Percentiles rank a stretch among this genome's conserved stretches.
phyloP scores from a whole-genome alignment of 805 yeast species.

The Sugiyamaella marilandica region DNA sequence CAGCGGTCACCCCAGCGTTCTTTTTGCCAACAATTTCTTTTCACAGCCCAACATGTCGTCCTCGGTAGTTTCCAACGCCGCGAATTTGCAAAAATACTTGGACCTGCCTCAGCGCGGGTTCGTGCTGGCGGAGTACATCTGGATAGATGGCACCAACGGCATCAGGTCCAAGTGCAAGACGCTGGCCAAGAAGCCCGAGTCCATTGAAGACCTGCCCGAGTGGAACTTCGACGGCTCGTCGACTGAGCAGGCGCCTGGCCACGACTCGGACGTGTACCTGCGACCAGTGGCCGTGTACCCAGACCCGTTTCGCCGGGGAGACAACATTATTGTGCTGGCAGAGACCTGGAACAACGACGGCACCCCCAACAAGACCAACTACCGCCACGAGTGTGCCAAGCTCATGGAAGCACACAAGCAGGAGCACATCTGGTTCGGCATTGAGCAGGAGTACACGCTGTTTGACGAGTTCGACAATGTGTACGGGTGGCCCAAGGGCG shows the following conservation, averaged over 20 bases:
- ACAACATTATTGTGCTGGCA: constrained; percentile 88
- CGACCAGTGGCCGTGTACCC: constrained; percentile 94
- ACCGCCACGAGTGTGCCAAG: constrained; percentile 94
- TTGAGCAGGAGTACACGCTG: constrained; percentile 97
- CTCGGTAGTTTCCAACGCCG: constrained; percentile 49
- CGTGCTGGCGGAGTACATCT: constrained; percentile 92
- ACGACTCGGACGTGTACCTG: constrained; percentile 90
- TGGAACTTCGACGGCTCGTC: constrained; percentile 99
- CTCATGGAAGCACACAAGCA: constrained; percentile 86
- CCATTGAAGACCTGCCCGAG: constrained; percentile 87
- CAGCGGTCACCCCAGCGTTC: not conserved
- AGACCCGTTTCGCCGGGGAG: constrained; percentile 98
- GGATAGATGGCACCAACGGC: constrained; percentile 93
- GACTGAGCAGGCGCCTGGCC: constrained; percentile 97
- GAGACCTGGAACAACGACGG: constrained; percentile 99
- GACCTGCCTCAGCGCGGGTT: constrained; percentile 80
- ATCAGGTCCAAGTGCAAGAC: constrained; percentile 95
- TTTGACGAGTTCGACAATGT: constrained; percentile 85
- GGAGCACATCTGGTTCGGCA: constrained; percentile 92
- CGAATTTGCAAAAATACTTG: constrained; percentile 72
- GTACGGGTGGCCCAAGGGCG: constrained; percentile 99
- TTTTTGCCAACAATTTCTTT: constrained; percentile 31
- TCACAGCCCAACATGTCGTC: constrained; percentile 14
- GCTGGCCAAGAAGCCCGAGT: constrained; percentile 57
- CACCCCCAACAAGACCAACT: constrained; percentile 97